Percentiles rank a stretch among this genome's conserved stretches.
Evolutionary conservation across 208 protist species (phyloP).

Genomic region (Trypanosoma congolense): DNA sequence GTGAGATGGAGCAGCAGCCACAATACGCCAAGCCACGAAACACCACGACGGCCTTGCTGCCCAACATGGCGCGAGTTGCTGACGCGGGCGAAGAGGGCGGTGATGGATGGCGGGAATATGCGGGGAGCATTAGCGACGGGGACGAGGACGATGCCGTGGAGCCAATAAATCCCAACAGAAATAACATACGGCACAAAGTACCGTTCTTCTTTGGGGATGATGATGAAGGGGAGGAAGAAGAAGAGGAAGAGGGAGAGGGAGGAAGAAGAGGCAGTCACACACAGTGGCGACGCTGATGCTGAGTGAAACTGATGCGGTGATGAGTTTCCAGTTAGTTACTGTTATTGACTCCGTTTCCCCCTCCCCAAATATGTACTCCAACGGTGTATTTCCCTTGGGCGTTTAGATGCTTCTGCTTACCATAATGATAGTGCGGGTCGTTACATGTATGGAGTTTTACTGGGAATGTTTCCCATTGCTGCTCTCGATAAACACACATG

Average conservation of each 20-base stretch:
- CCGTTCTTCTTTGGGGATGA: constrained; percentile 66
- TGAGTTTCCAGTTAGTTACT: not conserved
- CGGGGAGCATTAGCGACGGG: constrained; percentile 9
- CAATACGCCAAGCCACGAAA: constrained; percentile 31
- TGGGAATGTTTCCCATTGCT: too few relatives aligned
- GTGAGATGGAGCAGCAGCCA: constrained; percentile 44
- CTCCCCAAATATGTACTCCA: too few relatives aligned
- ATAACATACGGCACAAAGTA: constrained; percentile 68
- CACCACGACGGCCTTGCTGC: constrained; percentile 59
- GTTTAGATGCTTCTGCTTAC: too few relatives aligned
- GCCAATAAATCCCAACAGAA: constrained; percentile 61
- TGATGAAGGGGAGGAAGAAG: constrained; percentile 38
- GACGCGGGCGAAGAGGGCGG: too few relatives aligned
- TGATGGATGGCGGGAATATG: not conserved
- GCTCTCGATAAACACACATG: too few relatives aligned
- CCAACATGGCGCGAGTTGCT: constrained; percentile 3
- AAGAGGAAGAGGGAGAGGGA: constrained; percentile 43
- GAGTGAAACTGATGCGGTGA: not conserved
- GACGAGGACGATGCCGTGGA: constrained; percentile 7
- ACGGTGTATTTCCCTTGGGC: too few relatives aligned
- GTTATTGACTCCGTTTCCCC: too few relatives aligned
- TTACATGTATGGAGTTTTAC: too few relatives aligned
- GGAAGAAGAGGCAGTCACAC: constrained; percentile 2
- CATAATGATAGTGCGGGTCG: too few relatives aligned
- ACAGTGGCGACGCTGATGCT: not conserved